Conservation (phyloP, 2,329 filamentous ascomycete genomes). For the Cytospora piceae region DNA sequence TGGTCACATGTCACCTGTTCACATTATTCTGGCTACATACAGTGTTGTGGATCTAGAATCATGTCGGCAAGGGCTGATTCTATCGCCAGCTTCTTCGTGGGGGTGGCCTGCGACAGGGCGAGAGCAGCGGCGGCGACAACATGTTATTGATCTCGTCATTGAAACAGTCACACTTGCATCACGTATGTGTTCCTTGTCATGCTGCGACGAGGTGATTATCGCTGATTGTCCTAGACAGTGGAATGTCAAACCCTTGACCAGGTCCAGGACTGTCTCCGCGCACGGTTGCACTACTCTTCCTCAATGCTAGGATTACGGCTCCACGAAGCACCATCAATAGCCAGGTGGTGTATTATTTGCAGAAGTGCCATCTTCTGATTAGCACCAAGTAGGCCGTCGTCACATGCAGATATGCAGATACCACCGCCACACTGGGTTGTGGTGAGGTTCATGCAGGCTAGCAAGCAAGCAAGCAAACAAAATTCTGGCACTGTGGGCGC, state of each 20-base stretch:
- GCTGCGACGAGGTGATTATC: not conserved
- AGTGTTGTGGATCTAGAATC: not conserved
- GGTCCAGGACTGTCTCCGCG: not conserved
- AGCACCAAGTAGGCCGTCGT: not conserved
- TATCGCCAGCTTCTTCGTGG: not conserved
- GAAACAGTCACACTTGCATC: constrained; percentile 9
- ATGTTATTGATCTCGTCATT: not conserved
- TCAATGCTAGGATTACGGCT: not conserved
- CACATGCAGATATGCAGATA: constrained; percentile 4
- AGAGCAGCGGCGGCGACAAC: not conserved
- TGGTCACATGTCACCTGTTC: not conserved
- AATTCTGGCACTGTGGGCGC: not conserved
- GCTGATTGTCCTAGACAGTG: not conserved
- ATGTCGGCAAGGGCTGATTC: constrained; percentile 8
- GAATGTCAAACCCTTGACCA: not conserved
- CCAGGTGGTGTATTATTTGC: not conserved
- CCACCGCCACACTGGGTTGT: not conserved
- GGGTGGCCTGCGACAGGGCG: not conserved
- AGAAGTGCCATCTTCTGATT: not conserved
- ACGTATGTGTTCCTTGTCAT: not conserved
- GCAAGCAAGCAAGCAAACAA: constrained; percentile 21
- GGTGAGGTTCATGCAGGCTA: constrained; percentile 16
- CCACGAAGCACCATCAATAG: not conserved
- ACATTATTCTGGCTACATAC: not conserved
- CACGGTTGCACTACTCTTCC: not conserved